Conservation (phyloP, 257 asterid genomes). For the Perilla frutescens region DNA sequence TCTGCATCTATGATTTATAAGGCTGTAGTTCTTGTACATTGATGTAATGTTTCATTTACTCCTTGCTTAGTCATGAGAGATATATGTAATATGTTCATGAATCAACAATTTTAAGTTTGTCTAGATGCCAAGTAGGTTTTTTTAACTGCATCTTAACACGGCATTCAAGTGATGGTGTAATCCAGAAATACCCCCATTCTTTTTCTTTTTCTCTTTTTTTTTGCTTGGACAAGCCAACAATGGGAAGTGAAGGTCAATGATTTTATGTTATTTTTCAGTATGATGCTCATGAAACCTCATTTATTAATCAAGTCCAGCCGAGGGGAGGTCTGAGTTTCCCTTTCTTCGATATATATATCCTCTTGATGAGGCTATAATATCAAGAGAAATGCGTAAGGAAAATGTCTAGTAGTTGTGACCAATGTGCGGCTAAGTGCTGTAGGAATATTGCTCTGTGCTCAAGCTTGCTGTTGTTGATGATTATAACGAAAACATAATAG, state of each 20-base stretch:
- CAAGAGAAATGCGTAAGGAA: background rate
- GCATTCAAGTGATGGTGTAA: background rate
- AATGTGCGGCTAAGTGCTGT: background rate
- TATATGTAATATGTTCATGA: background rate
- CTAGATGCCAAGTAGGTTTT: background rate
- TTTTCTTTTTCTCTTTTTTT: too few relatives aligned
- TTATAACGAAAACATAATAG: background rate
- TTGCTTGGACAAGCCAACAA: background rate
- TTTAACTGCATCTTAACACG: background rate
- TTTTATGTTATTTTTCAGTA: background rate
- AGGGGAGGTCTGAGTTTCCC: background rate
- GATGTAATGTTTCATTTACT: background rate
- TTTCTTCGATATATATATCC: background rate
- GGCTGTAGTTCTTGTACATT: constrained; percentile 10
- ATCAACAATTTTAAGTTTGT: background rate
- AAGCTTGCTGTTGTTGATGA: background rate
- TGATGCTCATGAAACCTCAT: constrained; percentile 5
- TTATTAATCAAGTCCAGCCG: background rate
- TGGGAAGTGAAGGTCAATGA: background rate
- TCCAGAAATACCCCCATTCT: background rate
- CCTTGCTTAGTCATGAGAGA: background rate
- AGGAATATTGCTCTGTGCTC: background rate
- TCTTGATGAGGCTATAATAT: background rate
- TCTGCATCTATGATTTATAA: background rate
- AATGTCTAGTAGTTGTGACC: background rate